phyloP scores from a whole-genome alignment of 1,284 basidiomycete species.

The Rhodotorula sp. region DNA sequence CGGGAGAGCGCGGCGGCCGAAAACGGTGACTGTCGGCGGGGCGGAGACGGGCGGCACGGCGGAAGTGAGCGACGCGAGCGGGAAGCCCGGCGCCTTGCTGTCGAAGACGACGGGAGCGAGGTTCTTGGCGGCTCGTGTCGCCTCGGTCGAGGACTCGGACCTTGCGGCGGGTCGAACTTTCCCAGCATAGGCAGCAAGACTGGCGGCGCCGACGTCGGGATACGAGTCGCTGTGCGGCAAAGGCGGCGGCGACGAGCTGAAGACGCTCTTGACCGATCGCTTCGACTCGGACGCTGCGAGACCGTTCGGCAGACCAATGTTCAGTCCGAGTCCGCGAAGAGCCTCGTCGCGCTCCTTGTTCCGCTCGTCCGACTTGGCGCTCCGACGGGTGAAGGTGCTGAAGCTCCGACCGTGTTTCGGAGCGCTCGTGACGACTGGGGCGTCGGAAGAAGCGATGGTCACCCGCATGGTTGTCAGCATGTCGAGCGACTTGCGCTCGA shows the following conservation, averaged over 20 bases:
- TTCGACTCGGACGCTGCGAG: conserved; percentile 18
- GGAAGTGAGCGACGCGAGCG: neutral
- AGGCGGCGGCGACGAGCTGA: conserved; percentile 14
- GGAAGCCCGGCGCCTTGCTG: neutral
- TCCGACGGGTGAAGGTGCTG: conserved; percentile 15
- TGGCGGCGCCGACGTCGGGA: conserved; percentile 10
- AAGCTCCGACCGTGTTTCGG: conserved; percentile 19
- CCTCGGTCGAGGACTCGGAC: neutral
- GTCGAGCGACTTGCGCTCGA: conserved; percentile 29
- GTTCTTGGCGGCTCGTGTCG: neutral
- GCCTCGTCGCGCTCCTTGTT: conserved; percentile 15
- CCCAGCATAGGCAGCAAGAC: conserved; percentile 2
- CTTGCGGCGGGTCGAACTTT: neutral
- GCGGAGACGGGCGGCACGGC: neutral
- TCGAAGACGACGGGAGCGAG: conserved; percentile 7
- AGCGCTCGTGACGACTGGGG: too few relatives aligned
- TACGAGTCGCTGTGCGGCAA: conserved; percentile 9
- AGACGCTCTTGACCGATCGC: conserved; percentile 22
- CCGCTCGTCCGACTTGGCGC: neutral
- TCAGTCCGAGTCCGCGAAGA: conserved; percentile 28
- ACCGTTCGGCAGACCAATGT: neutral
- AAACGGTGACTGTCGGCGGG: conserved; percentile 9
- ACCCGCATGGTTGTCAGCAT: conserved; percentile 52
- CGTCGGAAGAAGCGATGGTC: too few relatives aligned
- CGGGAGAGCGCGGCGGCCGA: neutral